Base-by-base conservation (phyloP, 2,329 filamentous ascomycete genomes). In the Macrophomina tecta region DNA sequence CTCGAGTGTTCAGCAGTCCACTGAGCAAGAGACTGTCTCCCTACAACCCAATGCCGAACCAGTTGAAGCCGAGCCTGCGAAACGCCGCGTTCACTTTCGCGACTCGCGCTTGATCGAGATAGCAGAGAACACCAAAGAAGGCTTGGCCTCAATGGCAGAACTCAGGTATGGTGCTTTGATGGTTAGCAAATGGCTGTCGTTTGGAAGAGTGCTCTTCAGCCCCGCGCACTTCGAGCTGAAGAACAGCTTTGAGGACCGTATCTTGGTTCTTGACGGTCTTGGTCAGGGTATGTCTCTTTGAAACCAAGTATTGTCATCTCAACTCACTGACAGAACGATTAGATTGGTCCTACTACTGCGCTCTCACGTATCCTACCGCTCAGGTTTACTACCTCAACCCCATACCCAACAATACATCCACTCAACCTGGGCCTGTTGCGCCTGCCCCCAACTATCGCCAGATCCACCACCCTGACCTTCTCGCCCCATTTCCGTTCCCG, bases 341-440 rank as follows among this genome's bases (percentile, higher is more conserved):
- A 73, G 92, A 95, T 74, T 95, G 92, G 92, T 94, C 91, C 0
- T 94, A 92, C 76, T 94, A 93, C 72, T 91, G 91, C 23, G 91
- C 92, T 6, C 88, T 94, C 74, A 93, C 91, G 0, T 94, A 94
- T 70, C 90, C 90, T 0, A 83, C 84, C 0, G 90, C 90, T 0
- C 90, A 87, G 1, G 90, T 95, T 69, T 94, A 92, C 81, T 93
- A 94, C 74, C 83, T 94, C 30, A 79, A 79, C 4, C 69, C 72
- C 6, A 72, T 70, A 16, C 74, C 77, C 49, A 72, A 73, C 32
- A 69, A 73, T 49, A 73, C 74, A 3, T 71, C 74, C 7, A 12
- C 28, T 4, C 51, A 46, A n/a, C 23, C 65, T 52, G 36, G 36
- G 2, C 42, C 66, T 8, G 42, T 46, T 36, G 66, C 70, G 4